Base-by-base conservation (phyloP, 1,284 basidiomycete genomes). In the Hemileia vastatrix region DNA sequence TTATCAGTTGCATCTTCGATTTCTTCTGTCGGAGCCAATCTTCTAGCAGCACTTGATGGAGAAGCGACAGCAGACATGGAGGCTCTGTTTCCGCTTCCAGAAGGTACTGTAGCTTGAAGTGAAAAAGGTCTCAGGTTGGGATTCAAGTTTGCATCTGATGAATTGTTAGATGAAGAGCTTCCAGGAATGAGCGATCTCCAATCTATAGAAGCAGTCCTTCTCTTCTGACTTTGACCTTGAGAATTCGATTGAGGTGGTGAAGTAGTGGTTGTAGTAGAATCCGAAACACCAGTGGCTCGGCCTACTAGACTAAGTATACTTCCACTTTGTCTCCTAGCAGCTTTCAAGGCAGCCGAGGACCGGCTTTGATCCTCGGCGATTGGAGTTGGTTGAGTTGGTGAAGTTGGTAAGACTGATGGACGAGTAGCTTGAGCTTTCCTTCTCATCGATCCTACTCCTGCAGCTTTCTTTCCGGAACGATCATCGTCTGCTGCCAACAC, bases 401-500 rank as follows among this genome's bases (percentile, higher is more conserved):
- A 40, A 40, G 36, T 40, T 40, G 36, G 36, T 9, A 40, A 11
- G 36, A 40, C 36, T 40, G 36, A 40, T 11, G 36, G 36, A 11
- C 36, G 8, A 11, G 8, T 9, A 40, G 36, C 8, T 15, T 40
- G 36, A 15, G 8, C 15, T 15, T 40, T 40, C 15, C 36, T 40
- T 40, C 36, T 40, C 36, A 40, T 40, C 11, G 36, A 40, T 11
- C 36, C 36, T 9, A 40, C 36, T 11, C 36, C 36, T 40, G 36
- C 36, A 9, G 36, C 36, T 15, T n/a, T n/a, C n/a, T n/a, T n/a
- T n/a, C n/a, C n/a, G n/a, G n/a, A n/a, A n/a, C n/a, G n/a, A n/a
- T 86, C 86, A 71, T 90, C 91, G 75, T 94, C 91, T 52, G 83
- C 84, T 19, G 91, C 87, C 27, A 95, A 83, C 59, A 95, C 86